Conservation (phyloP, 2,329 filamentous ascomycete species). For the Claviceps fusiformis region DNA sequence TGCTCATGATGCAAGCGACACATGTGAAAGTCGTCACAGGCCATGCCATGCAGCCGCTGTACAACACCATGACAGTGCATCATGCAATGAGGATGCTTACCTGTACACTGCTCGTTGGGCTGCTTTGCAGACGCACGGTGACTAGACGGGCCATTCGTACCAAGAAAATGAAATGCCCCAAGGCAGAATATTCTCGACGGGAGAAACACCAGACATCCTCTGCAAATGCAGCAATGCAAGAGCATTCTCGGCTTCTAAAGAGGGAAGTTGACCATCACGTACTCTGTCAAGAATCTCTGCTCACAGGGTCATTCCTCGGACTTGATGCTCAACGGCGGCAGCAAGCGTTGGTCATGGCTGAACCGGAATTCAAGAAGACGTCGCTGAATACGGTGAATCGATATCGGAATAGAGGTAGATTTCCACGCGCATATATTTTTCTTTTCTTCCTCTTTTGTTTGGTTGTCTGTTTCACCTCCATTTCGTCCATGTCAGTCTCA, state of each 20-base stretch:
- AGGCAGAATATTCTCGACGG: not conserved
- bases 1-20: not conserved
- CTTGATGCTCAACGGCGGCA: not conserved
- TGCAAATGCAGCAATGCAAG: not conserved
- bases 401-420: not conserved
- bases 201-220: not conserved
- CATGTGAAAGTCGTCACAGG: not conserved
- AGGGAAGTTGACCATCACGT: not conserved
- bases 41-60: not conserved
- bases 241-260: not conserved
- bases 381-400: not conserved
- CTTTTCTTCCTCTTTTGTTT: no score
- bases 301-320: not conserved
- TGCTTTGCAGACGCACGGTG: not conserved
- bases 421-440: no score
- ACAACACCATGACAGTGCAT: not conserved
- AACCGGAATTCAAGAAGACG: not conserved
- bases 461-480: no score
- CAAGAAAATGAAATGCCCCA: not conserved
- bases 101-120: not conserved
- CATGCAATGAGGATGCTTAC: not conserved
- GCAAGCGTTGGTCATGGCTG: not conserved
- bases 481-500: no score
- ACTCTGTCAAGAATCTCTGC: not conserved
- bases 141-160: not conserved